Evolutionary conservation across 352 stramenopile genomes (phyloP).

Genomic region (Chrysophaeum taylorii): DNA sequence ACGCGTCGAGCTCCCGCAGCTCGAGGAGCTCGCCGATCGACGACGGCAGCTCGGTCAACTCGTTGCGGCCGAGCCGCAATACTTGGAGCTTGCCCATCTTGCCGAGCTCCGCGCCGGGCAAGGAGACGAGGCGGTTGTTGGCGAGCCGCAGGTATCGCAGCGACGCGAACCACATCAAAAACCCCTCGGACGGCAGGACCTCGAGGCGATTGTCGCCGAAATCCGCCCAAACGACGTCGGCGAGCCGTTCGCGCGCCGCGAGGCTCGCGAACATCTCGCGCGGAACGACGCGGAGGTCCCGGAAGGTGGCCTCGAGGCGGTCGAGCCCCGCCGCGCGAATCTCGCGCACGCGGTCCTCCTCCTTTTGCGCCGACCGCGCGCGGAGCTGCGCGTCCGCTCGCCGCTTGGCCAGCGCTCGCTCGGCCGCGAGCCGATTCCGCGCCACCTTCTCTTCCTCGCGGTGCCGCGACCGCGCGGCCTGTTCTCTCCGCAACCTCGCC

Average conservation of each 20-base stretch:
- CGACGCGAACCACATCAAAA: constrained; percentile 6
- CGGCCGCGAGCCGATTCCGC: neutral
- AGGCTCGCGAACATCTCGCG: neutral
- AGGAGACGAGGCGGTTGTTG: neutral
- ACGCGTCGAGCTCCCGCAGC: neutral
- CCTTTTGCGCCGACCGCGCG: neutral
- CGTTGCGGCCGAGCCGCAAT: neutral
- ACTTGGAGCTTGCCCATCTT: neutral
- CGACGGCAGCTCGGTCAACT: neutral
- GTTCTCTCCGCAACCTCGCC: neutral
- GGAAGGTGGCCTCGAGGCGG: neutral
- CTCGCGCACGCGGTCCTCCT: neutral
- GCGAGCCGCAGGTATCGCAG: neutral
- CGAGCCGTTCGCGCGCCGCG: neutral
- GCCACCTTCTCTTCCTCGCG: neutral
- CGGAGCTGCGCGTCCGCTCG: neutral
- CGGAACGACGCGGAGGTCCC: neutral
- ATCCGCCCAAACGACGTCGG: neutral
- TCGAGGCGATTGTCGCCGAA: constrained; percentile 2
- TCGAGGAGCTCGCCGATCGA: neutral
- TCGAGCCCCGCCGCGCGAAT: neutral
- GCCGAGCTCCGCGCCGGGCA: neutral
- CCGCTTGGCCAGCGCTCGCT: neutral
- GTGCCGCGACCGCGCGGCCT: neutral
- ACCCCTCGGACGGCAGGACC: neutral